Evolutionary conservation across 495 filamentous ascomycete genomes (phyloP), one percentile per base, ranked within the genome.

Genomic region (Neurospora tetraspora): DNA sequence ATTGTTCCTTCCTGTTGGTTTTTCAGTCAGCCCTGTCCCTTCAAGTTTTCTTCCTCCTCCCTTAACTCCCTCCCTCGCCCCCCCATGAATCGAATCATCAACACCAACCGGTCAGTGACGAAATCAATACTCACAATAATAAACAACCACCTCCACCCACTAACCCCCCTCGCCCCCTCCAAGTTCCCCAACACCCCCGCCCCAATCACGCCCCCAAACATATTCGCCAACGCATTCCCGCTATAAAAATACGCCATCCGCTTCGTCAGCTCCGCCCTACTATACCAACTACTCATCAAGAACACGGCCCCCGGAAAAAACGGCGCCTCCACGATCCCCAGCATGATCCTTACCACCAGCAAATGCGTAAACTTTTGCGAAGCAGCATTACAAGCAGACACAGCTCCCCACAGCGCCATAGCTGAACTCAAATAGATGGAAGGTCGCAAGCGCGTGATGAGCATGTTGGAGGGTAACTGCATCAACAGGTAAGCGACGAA

Each of bases 341-440:
- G 83, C 68, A 91, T 87, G 81, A 91, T 90, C 14, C 89, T 84
- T 70, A 88, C 83, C 0, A 83, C 86, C 8, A 91, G 78, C 36
- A 91, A 81, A 11, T 88, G 86, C 20, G 81, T 79, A 73, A 85
- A 91, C 69, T 81, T 90, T 5, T 83, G 78, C 1, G 84, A 83
- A 20, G 82, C 86, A 9, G 87, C 88, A 39, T 88, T 89, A 45
- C 83, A 82, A 0, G 86, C 84, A 1, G 87, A 89, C 36, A 91
- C 88, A 8, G 85, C 78, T 18, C 88, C 89, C 90, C 90, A 92
- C 1, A 88, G 74, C 3, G 86, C 77, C 87, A 90, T 91, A 18
- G 86, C 83, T 1, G 74, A 73, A 1, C 86, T 85, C 7, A 92
- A 84, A 71, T 89, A 90, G 6, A 86, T 59, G 3, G 83, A 85